Conservation (phyloP, 495 filamentous ascomycete species). For the Viridothelium virens region DNA sequence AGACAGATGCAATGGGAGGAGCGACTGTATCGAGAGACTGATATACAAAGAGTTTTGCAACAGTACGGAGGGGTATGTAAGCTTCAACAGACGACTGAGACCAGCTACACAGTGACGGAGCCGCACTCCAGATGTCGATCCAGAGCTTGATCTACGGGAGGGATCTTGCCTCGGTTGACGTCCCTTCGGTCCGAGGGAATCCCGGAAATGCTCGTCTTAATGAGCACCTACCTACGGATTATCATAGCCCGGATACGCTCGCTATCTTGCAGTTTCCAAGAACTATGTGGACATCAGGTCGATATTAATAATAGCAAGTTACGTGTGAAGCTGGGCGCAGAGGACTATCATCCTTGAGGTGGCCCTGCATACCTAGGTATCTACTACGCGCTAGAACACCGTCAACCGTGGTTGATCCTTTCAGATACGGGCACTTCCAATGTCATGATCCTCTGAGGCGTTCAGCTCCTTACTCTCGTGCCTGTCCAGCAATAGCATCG, state of each 20-base stretch:
- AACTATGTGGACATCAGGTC: no score
- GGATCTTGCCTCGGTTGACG: slow-evolving; percentile 7
- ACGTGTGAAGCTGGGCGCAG: no score
- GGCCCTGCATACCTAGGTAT: no score
- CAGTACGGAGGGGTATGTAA: background rate
- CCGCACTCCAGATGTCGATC: background rate
- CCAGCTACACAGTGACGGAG: background rate
- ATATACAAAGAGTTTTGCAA: background rate
- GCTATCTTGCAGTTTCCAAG: background rate
- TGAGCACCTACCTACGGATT: background rate
- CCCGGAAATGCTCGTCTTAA: background rate
- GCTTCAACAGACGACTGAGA: background rate
- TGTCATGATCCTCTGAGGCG: no score
- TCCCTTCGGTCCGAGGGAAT: background rate
- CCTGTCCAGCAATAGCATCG: no score
- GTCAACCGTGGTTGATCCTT: no score
- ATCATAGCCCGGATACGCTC: no score
- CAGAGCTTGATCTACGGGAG: background rate
- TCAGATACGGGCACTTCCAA: no score
- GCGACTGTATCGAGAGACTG: background rate
- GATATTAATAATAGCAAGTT: no score
- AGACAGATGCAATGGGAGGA: background rate
- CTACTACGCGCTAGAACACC: no score
- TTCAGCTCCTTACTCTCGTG: no score
- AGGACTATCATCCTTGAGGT: no score